Evolutionary conservation across 305 asterid genomes (phyloP), one percentile per base, ranked within the genome.

Genomic region (Fraxinus latifolia): DNA sequence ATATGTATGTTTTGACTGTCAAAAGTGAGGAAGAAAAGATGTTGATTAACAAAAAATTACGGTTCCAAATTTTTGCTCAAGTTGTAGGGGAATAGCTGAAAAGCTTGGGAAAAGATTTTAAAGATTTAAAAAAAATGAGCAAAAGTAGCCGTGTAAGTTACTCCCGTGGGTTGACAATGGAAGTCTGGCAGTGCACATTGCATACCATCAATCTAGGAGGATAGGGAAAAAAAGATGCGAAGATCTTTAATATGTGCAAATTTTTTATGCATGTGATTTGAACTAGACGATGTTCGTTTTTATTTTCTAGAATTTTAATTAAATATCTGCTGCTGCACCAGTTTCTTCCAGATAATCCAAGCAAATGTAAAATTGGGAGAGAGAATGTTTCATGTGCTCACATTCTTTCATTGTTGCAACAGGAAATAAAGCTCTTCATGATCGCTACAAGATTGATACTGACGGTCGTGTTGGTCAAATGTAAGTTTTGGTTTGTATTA

Each of bases 361-460:
- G 58, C 17, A 47, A 47, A 47, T 47, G 17, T 47, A 14, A 47
- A 47, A 3, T 47, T 47, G 58, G 58, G 5, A 14, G 17, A 47
- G 58, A 47, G 17, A 11, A 1, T 25, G 78, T 23, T 77, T 50
- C 27, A 1, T 53, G 7, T 76, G 65, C 77, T 47, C 77, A 47
- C 36, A 62, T 42, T 15, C 60, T 19, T 77, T 55, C 75, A 17
- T 73, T 86, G 76, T 81, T 78, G 85, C 81, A 83, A 83, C 90
- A 95, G 99, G 97, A 67, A 81, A 84, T 72, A 86, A 90, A 84
- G 94, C 85, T 88, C 92, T 94, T 74, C 82, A 80, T 58, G 77
- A 79, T 79, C 98, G 98, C 78, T 96, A 96, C 92, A 96, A 93
- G 91, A 79, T 96, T 78, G 93, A 87, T 74, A 75, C 92, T 34